Evolutionary conservation across 75 land plant species (phyloP).

Genomic region (Ceratopteris richardii): DNA sequence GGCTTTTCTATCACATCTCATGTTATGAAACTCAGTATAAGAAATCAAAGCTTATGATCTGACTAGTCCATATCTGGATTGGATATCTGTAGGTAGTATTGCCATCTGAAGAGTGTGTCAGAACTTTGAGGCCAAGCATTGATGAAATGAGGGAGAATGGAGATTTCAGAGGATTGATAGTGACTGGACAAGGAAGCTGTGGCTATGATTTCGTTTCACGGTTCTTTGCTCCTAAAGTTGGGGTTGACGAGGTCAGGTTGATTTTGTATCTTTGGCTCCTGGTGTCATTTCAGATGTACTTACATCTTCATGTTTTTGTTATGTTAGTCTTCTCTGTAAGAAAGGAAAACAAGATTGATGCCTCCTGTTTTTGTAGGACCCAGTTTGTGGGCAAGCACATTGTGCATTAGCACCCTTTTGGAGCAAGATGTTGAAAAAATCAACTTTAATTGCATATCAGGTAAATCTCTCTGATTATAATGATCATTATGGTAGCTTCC

Average conservation of each 20-base stretch:
- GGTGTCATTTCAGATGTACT: too few species aligned
- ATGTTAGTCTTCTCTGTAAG: too few species aligned
- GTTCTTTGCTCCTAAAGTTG: conserved; percentile 61
- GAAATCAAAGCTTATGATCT: too few species aligned
- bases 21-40: too few species aligned
- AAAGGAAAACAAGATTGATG: too few species aligned
- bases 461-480: conserved; percentile 17
- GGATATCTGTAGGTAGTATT: conserved; percentile 44
- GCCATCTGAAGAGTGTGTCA: conserved; percentile 37
- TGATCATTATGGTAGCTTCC: neutral
- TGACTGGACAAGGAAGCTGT: conserved; percentile 43
- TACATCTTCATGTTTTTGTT: too few species aligned
- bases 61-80: too few species aligned
- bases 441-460: conserved; percentile 50
- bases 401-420: conserved; percentile 81
- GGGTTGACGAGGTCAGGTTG: conserved; percentile 57
- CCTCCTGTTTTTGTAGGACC: too few species aligned
- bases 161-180: conserved; percentile 43
- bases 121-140: conserved; percentile 36
- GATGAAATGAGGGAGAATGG: conserved; percentile 40
- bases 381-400: conserved; percentile 93
- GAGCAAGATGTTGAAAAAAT: conserved; percentile 60
- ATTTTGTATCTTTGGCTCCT: too few species aligned
- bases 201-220: conserved; percentile 63
- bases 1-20: conserved; percentile 1